phyloP scores from a whole-genome alignment of 2,329 filamentous ascomycete species.

The Aspergillus japonicus region DNA sequence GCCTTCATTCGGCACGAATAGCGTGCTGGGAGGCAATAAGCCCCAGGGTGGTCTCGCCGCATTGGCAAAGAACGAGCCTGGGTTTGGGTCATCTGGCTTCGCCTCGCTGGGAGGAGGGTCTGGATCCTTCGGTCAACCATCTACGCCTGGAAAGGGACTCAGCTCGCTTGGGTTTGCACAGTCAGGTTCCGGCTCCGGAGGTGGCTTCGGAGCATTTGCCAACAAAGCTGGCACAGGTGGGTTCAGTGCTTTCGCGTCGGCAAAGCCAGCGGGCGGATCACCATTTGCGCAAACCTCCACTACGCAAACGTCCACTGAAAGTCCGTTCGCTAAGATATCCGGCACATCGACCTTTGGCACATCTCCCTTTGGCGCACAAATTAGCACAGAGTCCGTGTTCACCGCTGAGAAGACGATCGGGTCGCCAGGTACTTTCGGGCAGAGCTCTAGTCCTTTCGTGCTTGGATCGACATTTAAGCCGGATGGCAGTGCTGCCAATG shows the following conservation, averaged over 20 bases:
- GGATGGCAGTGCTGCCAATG: constrained; percentile 41
- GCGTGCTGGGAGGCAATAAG: constrained; percentile 23
- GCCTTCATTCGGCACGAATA: constrained; percentile 31
- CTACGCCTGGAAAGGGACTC: constrained; percentile 26
- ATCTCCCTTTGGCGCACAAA: constrained; percentile 32
- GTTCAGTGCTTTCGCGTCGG: constrained; percentile 25
- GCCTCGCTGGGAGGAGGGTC: constrained; percentile 19
- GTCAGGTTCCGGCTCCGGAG: constrained; percentile 21
- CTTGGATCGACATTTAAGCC: constrained; percentile 47
- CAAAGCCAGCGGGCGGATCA: constrained; percentile 23
- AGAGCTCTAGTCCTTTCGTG: constrained; percentile 36
- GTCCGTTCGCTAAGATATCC: constrained; percentile 31
- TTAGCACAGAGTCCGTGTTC: constrained; percentile 28
- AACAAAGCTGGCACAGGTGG: constrained; percentile 21
- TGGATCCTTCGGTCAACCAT: constrained; percentile 34
- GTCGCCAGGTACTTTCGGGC: constrained; percentile 31
- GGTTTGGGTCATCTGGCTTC: constrained; percentile 37
- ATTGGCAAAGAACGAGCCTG: constrained; percentile 18
- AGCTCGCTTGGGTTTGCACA: constrained; percentile 23
- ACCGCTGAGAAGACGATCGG: constrained; percentile 26
- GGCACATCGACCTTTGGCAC: constrained; percentile 7
- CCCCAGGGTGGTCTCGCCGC: constrained; percentile 36
- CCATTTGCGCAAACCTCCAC: constrained; percentile 29
- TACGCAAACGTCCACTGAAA: constrained; percentile 23
- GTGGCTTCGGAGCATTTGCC: constrained; percentile 39